Conservation (phyloP, 2,329 filamentous ascomycete genomes). For the Coniochaeta sp. region DNA sequence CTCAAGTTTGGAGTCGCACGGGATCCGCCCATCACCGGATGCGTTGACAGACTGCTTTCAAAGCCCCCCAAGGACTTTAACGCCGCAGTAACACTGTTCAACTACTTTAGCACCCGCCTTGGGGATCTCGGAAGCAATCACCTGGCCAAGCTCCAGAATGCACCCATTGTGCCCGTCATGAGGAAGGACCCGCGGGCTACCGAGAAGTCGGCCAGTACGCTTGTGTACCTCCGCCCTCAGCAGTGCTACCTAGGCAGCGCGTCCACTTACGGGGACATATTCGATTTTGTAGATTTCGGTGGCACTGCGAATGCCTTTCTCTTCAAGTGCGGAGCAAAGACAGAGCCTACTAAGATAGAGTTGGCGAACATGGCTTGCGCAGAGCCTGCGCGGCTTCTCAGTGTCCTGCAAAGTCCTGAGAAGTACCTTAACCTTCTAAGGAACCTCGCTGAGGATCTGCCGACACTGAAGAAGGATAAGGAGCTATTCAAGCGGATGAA, state of each 20-base stretch:
- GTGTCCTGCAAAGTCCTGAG: constrained; percentile 70
- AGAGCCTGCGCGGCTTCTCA: constrained; percentile 75
- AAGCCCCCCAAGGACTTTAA: constrained; percentile 60
- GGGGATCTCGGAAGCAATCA: constrained; percentile 61
- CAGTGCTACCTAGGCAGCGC: constrained; percentile 73
- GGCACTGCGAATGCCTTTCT: constrained; percentile 81
- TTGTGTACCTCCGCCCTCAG: constrained; percentile 57
- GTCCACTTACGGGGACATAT: constrained; percentile 72
- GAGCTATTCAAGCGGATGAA: constrained; percentile 71
- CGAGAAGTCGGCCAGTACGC: constrained; percentile 31
- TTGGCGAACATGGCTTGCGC: constrained; percentile 75
- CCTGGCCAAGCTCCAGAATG: constrained; percentile 51
- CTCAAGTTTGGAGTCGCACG: constrained; percentile 76
- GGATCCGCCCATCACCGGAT: constrained; percentile 72
- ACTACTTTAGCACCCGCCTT: constrained; percentile 74
- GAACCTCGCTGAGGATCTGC: constrained; percentile 67
- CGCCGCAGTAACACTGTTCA: constrained; percentile 66
- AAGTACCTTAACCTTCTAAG: constrained; percentile 82
- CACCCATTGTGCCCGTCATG: constrained; percentile 64
- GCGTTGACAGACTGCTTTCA: constrained; percentile 64
- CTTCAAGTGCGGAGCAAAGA: constrained; percentile 81
- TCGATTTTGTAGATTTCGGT: constrained; percentile 95
- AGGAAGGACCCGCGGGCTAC: constrained; percentile 18
- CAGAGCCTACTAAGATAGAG: constrained; percentile 80
- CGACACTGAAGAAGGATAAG: constrained; percentile 68